Base-by-base conservation (phyloP, 768 basidiomycete genomes). In the Pulveroboletus sp. region DNA sequence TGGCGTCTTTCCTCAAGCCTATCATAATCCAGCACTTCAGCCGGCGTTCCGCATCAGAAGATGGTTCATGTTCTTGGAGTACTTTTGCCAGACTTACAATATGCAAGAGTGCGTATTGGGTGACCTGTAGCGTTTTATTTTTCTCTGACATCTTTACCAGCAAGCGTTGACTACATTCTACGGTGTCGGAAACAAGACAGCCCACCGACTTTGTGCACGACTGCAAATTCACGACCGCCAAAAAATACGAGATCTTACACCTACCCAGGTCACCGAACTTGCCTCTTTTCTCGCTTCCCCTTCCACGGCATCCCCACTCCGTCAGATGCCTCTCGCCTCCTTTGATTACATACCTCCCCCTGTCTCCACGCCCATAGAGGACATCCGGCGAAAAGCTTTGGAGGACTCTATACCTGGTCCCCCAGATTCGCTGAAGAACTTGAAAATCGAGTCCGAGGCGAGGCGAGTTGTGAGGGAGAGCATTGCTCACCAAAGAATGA, bases 201-300 rank as follows among this genome's bases (percentile, higher is more conserved):
- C 94, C 8, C 77, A 80, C 49, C 84, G 86, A 27, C 76, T 99
- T 30, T 93, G 95, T 63, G 91, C 94, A 9, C 85, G 96, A 52
- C 81, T 96, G 39, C 88, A 89, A 63, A 90, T 99, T 46, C 93
- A 97, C 69, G 83, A 91, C 74, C 77, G 76, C 55, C 82, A 86
- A 71, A 83, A 80, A 68, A 82, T 99, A 57, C 80, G 79, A 43
- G 80, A 91, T 65, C 76, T 99, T 30, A 83, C 90, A 26, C 85
- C 93, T 28, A 75, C 80, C 32, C 96, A 99, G 77, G 74, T 94
- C 43, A 96, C 93, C 12, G 79, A 86, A 14, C 79, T 99, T n/a
- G 86, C 93, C 11, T 89, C 95, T 6, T 95, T 92, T 70, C 83
- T 99, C 9, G 93, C 94, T 5, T 89, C 93, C 0, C 94, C 96